phyloP scores from a whole-genome alignment of 2,329 filamentous ascomycete species.

The Paracoccidioides lutzii region DNA sequence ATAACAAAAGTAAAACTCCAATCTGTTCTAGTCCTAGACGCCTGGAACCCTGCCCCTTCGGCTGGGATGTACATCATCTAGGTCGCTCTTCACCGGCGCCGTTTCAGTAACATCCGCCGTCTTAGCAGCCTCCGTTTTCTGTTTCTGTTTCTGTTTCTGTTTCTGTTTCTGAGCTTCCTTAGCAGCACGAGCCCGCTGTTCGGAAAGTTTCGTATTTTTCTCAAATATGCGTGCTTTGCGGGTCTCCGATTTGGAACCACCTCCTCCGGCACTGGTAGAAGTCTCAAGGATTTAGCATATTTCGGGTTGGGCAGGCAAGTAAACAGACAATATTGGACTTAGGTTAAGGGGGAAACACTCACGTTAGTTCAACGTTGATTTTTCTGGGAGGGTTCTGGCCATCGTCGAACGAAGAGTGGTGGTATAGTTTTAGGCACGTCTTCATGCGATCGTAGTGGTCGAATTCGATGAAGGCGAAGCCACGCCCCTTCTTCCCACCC shows the following conservation, averaged over 20 bases:
- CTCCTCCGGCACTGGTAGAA: constrained; percentile 54
- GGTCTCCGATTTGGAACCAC: constrained; percentile 62
- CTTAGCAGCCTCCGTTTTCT: constrained; percentile 8
- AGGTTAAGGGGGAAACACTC: constrained; percentile 24
- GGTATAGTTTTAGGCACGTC: constrained; percentile 79
- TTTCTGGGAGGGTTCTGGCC: constrained; percentile 47
- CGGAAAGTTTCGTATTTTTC: constrained; percentile 78
- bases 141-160: constrained; percentile 31
- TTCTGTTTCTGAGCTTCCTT: constrained; percentile 38
- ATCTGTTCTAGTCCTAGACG: constrained; percentile 5
- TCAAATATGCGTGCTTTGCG: constrained; percentile 64
- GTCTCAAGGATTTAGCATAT: constrained; percentile 8
- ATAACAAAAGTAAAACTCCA: neutral
- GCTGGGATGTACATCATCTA: constrained; percentile 33
- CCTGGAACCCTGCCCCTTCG: constrained; percentile 25
- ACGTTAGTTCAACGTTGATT: constrained; percentile 90
- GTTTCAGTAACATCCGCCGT: constrained; percentile 15
- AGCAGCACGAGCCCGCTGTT: constrained; percentile 44
- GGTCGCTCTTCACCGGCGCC: constrained; percentile 15
- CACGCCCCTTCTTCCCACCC: constrained; percentile 51
- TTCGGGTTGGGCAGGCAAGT: constrained; percentile 1
- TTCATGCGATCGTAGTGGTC: constrained; percentile 78
- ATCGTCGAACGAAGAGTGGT: constrained; percentile 65
- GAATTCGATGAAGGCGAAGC: constrained; percentile 84
- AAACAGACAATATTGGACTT: neutral